A percentile compares a stretch with the other conserved stretches of the same genome.
Evolutionary conservation across 2,329 filamentous ascomycete genomes (phyloP).

Genomic region (Hypoxylon sp.): DNA sequence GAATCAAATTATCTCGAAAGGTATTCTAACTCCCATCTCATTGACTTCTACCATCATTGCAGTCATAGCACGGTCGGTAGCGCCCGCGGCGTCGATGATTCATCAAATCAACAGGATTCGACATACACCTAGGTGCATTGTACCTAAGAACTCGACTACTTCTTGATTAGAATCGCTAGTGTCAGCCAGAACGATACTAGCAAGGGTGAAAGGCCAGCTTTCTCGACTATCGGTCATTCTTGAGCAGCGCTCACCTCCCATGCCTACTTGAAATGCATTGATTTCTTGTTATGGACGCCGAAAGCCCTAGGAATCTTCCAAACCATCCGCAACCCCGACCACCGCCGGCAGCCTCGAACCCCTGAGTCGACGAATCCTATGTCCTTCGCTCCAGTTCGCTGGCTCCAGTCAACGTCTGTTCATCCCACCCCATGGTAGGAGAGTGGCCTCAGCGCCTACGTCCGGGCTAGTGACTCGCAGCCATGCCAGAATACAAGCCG

Average conservation of each 20-base stretch:
- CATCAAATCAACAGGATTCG: neutral
- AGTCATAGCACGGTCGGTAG: too few relatives aligned
- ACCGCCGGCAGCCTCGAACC: neutral
- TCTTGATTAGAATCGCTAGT: neutral
- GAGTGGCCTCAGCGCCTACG: neutral
- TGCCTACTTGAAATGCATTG: neutral
- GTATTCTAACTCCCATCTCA: too few relatives aligned
- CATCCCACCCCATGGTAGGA: neutral
- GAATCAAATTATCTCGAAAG: too few relatives aligned
- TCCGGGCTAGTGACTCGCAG: neutral
- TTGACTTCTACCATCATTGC: too few relatives aligned
- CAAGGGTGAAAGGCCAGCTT: neutral
- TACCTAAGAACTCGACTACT: neutral
- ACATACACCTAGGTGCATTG: neutral
- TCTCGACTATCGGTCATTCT: neutral
- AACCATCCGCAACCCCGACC: neutral
- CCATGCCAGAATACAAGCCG: neutral
- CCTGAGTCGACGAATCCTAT: neutral
- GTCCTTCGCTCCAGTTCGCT: neutral
- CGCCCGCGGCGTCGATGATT: neutral
- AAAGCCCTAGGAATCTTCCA: neutral
- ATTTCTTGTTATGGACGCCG: neutral
- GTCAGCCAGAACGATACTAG: neutral
- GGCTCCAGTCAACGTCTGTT: neutral
- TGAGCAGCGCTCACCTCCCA: neutral